Base-by-base conservation (phyloP, 768 basidiomycete species). In the Serendipita indica region DNA sequence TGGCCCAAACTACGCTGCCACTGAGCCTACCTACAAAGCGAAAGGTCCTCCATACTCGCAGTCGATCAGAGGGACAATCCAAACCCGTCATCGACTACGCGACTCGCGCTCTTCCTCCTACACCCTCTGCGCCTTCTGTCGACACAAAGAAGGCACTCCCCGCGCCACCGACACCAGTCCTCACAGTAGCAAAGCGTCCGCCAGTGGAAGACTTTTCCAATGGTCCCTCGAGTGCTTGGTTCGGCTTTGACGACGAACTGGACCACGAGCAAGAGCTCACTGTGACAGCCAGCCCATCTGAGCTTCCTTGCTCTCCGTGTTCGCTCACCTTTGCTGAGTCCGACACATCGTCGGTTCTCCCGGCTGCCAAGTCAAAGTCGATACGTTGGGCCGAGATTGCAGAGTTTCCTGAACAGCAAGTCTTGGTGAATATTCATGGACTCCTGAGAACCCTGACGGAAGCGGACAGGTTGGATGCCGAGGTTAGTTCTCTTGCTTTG, bases 401-500 rank as follows among this genome's bases (percentile, higher is more conserved):
- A 1, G 49, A 22, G 7, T 54, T 18, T 27, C 49, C 49, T 13
- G 49, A 54, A 30, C 49, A 54, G 49, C 49, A 54, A 54, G 49
- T n/a, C 20, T 54, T 54, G 49, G 22, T 54, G 5, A 54, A 54
- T 30, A 27, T 54, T 7, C 49, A 54, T 54, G 49, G 49, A 27
- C 30, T 3, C 7, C 30, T 54, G 49, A 54, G n/a, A n/a, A 54
- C 20, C 20, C 10, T 54, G 22, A 10, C 30, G 7, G 49, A 54
- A 7, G 49, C 49, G 5, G 5, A 10, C 12, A 37, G 10, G 35
- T 10, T n/a, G 16, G 27, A 43, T 43, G 27, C 6, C 41, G 41
- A 43, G 41, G 41, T 43, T 5, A n/a, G 41, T 43, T 25, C 27
- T 25, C 41, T 43, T 43, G 18, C 41, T 37, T 37, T 18, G 18